Conservation (phyloP, 768 basidiomycete species). For the Kondoa malvinella region DNA sequence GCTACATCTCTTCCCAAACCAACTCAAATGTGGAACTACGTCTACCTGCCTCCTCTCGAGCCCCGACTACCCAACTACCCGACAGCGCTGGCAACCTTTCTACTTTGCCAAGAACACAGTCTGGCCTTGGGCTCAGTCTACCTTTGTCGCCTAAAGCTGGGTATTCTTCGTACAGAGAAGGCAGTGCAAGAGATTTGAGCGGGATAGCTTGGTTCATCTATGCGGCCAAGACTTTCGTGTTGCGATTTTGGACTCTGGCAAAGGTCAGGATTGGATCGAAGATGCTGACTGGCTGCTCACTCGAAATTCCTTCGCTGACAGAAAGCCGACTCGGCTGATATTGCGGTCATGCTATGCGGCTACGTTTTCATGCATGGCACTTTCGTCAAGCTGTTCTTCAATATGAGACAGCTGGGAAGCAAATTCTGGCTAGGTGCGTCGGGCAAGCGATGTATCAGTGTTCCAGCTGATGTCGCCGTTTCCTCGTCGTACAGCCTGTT, state of each 20-base stretch:
- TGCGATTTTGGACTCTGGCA: constrained; percentile 71
- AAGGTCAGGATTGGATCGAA: constrained; percentile 39
- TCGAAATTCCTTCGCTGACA: constrained; percentile 28
- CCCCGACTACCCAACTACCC: background rate
- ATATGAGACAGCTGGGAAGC: constrained; percentile 67
- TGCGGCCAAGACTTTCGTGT: constrained; percentile 53
- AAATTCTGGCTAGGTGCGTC: constrained; percentile 46
- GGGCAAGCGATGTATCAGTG: constrained; percentile 16
- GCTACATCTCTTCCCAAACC: background rate
- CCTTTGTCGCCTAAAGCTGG: constrained; percentile 9
- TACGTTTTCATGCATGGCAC: constrained; percentile 92
- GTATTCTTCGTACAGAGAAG: constrained; percentile 32
- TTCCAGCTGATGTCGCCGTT: constrained; percentile 14
- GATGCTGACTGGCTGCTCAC: background rate
- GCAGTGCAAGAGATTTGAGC: constrained; percentile 54
- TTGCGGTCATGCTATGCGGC: constrained; percentile 78
- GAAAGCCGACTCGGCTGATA: constrained; percentile 92
- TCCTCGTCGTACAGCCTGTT: constrained; percentile 35
- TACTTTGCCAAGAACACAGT: constrained; percentile 12
- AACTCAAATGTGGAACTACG: background rate
- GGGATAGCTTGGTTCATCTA: constrained; percentile 79
- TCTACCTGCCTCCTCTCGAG: constrained; percentile 7
- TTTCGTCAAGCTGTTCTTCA: constrained; percentile 75
- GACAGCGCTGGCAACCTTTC: constrained; percentile 9
- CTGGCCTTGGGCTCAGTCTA: constrained; percentile 14